Evolutionary conservation across 2,329 filamentous ascomycete genomes (phyloP), one percentile per base, ranked within the genome.

Genomic region (Colletotrichum sp.): DNA sequence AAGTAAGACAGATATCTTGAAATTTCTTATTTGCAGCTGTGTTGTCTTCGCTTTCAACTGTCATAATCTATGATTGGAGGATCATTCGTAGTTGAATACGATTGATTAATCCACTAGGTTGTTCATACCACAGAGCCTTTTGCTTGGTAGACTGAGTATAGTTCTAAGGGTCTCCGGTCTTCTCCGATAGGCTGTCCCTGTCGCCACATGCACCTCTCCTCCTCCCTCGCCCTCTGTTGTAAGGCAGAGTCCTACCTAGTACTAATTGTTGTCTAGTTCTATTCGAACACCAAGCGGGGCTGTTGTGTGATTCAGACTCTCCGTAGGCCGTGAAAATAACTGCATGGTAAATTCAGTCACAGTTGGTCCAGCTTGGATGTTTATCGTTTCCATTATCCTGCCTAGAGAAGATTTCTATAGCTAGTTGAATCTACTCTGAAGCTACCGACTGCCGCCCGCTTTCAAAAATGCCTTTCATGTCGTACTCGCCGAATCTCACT

Each of bases 401-500:
- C 2, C n/a, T 5, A 4, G 5, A 12, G 18, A 44, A n/a, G 18
- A n/a, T 44, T n/a, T n/a, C 5, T 12, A n/a, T 6, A n/a, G 39
- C 39, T 44, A 44, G 9, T 44, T 12, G 39, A n/a, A 1, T n/a
- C 39, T 44, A 44, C 39, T 6, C 5, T 44, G 39, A 44, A 44
- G n/a, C 9, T 21, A 49, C 44, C 12, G 44, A 49, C n/a, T 49
- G 44, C 10, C 44, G 18, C 6, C 44, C 44, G 6, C 44, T 49
- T 49, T 49, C 75, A 77, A 91, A 91, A 24, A 91, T 86, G 79
- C 88, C 87, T 21, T 91, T 88, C 78, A 91, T 92, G 66, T 91
- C 89, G 79, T 89, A 88, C 85, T 92, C 91, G 78, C 83, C 83
- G 89, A 90, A 92, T 71, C 88, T 85, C 77, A 92, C 90, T 64